phyloP scores from a whole-genome alignment of 495 filamentous ascomycete genomes.

The Pyrenula aspistea region DNA sequence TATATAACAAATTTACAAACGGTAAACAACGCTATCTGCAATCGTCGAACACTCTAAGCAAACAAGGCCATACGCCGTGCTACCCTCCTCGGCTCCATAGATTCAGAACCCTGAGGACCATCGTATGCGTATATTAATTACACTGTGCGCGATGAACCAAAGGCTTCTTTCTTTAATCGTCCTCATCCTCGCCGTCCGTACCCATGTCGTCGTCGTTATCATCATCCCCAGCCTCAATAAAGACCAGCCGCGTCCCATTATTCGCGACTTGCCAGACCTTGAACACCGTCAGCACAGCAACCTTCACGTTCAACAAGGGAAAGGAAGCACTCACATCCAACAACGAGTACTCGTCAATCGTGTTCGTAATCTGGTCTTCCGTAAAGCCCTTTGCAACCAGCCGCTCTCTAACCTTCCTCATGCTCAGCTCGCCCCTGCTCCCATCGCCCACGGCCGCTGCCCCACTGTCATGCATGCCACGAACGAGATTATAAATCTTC shows the following conservation, averaged over 20 bases:
- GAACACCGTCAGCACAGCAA: constrained; percentile 13
- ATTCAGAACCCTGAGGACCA: too few relatives aligned
- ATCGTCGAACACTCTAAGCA: too few relatives aligned
- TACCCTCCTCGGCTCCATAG: too few relatives aligned
- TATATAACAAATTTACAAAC: too few relatives aligned
- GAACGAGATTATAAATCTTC: constrained; percentile 89
- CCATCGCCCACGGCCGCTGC: constrained; percentile 63
- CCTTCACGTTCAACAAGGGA: constrained; percentile 6
- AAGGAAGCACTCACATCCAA: constrained; percentile 59
- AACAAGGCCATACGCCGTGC: too few relatives aligned
- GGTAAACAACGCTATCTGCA: too few relatives aligned
- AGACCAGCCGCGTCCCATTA: constrained; percentile 76
- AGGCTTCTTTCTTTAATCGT: neutral
- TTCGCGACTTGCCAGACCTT: constrained; percentile 93
- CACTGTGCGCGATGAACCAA: neutral
- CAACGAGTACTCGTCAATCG: constrained; percentile 79
- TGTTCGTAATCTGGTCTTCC: constrained; percentile 73
- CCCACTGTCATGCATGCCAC: constrained; percentile 70
- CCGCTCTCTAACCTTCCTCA: constrained; percentile 75
- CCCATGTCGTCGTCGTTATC: constrained; percentile 39
- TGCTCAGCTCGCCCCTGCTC: constrained; percentile 63
- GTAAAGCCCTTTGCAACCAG: constrained; percentile 96
- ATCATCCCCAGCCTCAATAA: constrained; percentile 50
- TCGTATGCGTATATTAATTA: neutral
- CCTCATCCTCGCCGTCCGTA: neutral